Base-by-base conservation (phyloP, 1,284 basidiomycete genomes). In the Athelia sp. region DNA sequence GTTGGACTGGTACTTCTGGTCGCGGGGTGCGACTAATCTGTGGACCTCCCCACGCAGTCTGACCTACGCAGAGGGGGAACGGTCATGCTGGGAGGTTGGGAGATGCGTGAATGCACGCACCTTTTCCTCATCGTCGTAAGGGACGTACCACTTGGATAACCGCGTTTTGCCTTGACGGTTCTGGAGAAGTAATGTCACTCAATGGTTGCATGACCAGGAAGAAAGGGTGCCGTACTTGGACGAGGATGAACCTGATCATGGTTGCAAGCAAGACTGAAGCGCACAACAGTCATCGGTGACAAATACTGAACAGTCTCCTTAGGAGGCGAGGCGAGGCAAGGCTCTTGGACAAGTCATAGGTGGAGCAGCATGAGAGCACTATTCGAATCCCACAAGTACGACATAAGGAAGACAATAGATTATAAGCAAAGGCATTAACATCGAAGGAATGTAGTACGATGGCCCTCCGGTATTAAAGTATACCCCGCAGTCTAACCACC, bases 1-100 rank as follows among this genome's bases (percentile, higher is more conserved):
- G 69, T 99, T 99, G 51, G 93, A 96, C 68, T 99, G 97, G 58
- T 98, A 96, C 69, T 98, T 98, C 74, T 98, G 95, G 68, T 99
- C 96, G 55, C 96, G 72, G n/a, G 95, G 93, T 0, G 96, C 96
- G 17, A 99, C 90, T 53, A 98, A 69, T 38, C 96, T 78, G 65
- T 98, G 96, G 1, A 99, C 95, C 67, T 99, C 96, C 19, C 94
- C 95, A 34, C 94, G 80, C 50, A 98, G 75, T 49, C 93, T 82
- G 50, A 95, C 88, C 91, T 96, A 44, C 4, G 26, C 6, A 4
- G 13, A 29, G 13, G 4, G 26, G 6, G 6, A 29, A 6, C 26
- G 26, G 13, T 4, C 6, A 6, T 29, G 13, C 13, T 13, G 26
- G 13, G 26, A 29, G 26, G 26, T 13, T 13, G 26, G 26, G 26